A percentile compares a stretch with the other conserved stretches of the same genome.
Evolutionary conservation across 164 flowering plant species (phyloP).

Genomic region (Stephania yunnanensis): DNA sequence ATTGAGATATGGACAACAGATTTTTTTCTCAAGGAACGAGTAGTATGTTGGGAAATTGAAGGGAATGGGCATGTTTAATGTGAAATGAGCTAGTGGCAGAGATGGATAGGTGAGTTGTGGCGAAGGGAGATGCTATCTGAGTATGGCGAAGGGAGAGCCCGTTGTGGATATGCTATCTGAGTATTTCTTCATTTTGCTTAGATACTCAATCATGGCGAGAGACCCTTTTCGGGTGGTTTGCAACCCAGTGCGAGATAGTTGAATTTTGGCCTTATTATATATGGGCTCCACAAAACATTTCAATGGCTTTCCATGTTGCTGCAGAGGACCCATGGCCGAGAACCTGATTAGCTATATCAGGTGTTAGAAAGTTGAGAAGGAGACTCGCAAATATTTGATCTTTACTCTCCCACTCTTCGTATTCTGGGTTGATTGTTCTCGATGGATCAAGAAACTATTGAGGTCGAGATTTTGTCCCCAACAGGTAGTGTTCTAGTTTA

Average conservation of each 20-base stretch:
- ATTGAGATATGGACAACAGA: neutral
- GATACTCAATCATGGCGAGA: neutral
- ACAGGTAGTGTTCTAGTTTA: neutral
- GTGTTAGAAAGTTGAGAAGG: neutral
- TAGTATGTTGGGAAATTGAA: too few relatives aligned
- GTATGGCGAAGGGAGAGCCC: too few relatives aligned
- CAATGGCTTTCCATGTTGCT: neutral
- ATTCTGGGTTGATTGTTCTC: neutral
- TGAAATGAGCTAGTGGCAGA: too few relatives aligned
- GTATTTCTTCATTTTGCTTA: neutral
- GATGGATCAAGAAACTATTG: neutral
- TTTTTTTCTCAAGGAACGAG: too few relatives aligned
- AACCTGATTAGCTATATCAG: neutral
- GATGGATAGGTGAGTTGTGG: neutral
- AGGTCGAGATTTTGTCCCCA: neutral
- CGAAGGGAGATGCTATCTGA: too few relatives aligned
- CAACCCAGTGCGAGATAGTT: neutral
- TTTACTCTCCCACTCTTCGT: neutral
- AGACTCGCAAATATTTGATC: neutral
- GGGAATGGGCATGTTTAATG: too few relatives aligned
- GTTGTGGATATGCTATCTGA: neutral
- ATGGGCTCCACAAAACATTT: neutral
- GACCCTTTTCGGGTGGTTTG: neutral
- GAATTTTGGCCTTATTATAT: neutral
- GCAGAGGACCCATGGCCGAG: neutral